Evolutionary conservation across 306 rosid species (phyloP).

Genomic region (Cucurbita pepo): DNA sequence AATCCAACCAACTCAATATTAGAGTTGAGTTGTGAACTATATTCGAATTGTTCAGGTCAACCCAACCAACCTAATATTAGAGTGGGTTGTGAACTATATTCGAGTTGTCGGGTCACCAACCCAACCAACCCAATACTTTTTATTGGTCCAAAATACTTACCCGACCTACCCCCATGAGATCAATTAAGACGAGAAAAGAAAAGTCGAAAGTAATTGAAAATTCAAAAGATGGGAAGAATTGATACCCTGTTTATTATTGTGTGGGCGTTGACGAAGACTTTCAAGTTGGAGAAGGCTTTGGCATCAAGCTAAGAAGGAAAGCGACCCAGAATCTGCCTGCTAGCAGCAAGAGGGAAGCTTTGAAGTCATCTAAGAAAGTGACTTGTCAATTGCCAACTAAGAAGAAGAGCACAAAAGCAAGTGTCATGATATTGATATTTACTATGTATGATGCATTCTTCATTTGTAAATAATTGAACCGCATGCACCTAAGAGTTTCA

Average conservation of each 20-base stretch:
- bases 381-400: not conserved
- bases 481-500: not conserved
- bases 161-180: no score
- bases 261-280: not conserved
- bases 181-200: not conserved
- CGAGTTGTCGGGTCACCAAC: no score
- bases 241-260: not conserved
- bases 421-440: not conserved
- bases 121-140: no score
- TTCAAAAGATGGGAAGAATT: not conserved
- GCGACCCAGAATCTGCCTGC: not conserved
- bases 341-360: not conserved
- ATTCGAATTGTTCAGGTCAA: no score
- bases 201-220: not conserved
- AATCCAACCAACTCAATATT: no score
- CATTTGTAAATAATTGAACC: not conserved
- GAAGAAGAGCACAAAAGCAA: not conserved
- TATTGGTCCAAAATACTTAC: no score
- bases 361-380: not conserved
- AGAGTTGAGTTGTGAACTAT: no score
- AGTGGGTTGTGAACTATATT: no score
- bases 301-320: not conserved
- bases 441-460: not conserved
- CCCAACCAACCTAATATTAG: no score
- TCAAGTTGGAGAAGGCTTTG: not conserved